Base-by-base conservation (phyloP, 2,329 filamentous ascomycete species). In the Aspergillus sp. region DNA sequence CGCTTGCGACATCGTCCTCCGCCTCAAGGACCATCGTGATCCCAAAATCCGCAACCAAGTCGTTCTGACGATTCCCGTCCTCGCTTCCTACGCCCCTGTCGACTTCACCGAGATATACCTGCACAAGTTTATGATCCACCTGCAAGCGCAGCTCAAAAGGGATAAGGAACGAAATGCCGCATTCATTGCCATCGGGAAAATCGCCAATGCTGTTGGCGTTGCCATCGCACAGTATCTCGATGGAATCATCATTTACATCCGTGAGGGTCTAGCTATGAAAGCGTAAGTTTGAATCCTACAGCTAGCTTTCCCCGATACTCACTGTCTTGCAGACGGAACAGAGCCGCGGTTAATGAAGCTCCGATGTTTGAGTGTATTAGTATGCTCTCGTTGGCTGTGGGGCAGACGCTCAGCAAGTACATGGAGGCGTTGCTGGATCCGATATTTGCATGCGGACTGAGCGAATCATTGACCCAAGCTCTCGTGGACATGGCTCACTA, bases 401-500 rank as follows among this genome's bases (percentile, higher is more conserved):
- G 91, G 1, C 91, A 98, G 63, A 91, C 89, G 0, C 69, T 98
- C 33, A 96, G 86, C 71, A 98, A 96, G 62, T 95, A 96, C 55
- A 95, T 98, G 78, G 88, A 95, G 55, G 84, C 88, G 8, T 67
- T 98, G 16, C 72, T 98, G 7, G 89, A 95, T 47, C 88, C 93
- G 8, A 95, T 98, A 37, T 98, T 98, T 60, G 88, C 86, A 11
- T 98, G 91, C 55, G 91, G 93, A 30, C 70, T 98, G 32, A 95
- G 86, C 24, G 83, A 89, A 35, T 91, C 93, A 45, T 72, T 98
- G 15, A 95, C 89, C 0, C 88, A 96, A 55, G 93, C 93, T 2
- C 69, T 98, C 33, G 88, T 96, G 14, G 93, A 98, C 52, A 95
- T 98, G 84, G 91, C 91, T 16, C 93, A 96, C 54, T 96, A 98